Base-by-base conservation (phyloP, 192 early-diverging fungal genomes). In the Neocallimastix lanati region DNA sequence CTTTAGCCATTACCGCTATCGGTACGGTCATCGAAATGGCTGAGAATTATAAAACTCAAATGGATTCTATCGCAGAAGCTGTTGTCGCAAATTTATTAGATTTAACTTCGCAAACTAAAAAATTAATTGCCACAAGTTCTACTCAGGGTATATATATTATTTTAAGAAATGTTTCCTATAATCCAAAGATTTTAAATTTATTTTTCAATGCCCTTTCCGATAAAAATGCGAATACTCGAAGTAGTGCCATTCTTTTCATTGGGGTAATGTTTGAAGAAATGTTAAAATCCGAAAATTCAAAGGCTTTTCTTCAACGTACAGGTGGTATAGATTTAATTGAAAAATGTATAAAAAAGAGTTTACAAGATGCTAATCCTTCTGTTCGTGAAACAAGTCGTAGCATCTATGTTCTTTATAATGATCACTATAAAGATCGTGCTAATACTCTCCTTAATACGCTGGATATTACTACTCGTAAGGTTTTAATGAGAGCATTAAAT, bases 351-450 rank as follows among this genome's bases (percentile, higher is more conserved):
- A 84, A 84, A 67, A 86, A 86, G 78, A 78, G 80, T 15, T 58
- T 86, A 76, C 79, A 82, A 58, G 85, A 86, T 35, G 83, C 83
- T 12, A 82, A 79, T 76, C 80, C 79, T 0, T 28, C 79, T 29
- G 85, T 86, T 18, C 78, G 85, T 15, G 80, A 84, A 77, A 79
- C 80, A 28, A 81, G 83, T 36, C 80, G 83, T 13, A 81, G 76
- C 18, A 77, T 82, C 21, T 84, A 82, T 76, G 33, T 77, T 15
- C 16, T 83, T 27, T 29, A 33, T n/a, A 78, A 77, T 16, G 30
- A 33, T 33, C 30, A 33, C 30, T 33, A 33, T 33, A 33, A 33
- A 11, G 30, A 33, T 33, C 30, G 30, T 33, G 30, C 30, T 6
- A 33, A 33, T 33, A 11, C 30, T 11, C 30, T 33, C 30, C 11